Conservation (phyloP, 164 flowering plant genomes). For the Nymphaea thermarum region DNA sequence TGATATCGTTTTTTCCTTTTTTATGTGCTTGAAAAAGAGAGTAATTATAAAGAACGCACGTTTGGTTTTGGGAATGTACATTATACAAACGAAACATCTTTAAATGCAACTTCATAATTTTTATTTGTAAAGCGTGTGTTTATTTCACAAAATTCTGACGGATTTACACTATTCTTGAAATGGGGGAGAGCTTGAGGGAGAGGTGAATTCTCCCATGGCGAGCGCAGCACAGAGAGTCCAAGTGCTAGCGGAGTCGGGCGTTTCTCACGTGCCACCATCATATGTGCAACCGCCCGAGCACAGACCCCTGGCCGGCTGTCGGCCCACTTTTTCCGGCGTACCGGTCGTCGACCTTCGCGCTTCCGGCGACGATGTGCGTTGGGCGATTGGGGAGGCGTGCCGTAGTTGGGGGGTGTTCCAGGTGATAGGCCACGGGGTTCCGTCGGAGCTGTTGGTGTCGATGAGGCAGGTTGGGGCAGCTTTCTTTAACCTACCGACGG, state of each 20-base stretch:
- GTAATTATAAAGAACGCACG: too few species aligned
- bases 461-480: constrained; percentile 31
- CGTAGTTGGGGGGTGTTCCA: constrained; percentile 86
- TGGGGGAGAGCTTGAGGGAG: too few species aligned
- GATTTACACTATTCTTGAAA: too few species aligned
- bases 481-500: constrained; percentile 39
- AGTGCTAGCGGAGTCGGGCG: constrained; percentile 21
- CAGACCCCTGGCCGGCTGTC: constrained; percentile 20
- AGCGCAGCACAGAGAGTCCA: constrained; percentile 29
- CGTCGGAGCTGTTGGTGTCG: constrained; percentile 22
- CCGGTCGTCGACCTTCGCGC: constrained; percentile 45
- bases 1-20: too few species aligned
- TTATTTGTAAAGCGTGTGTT: too few species aligned
- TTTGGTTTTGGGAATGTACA: too few species aligned
- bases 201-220: constrained; percentile 2
- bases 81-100: too few species aligned
- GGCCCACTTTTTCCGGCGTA: constrained; percentile 8
- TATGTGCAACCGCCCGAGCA: constrained; percentile 52
- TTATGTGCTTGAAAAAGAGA: too few species aligned
- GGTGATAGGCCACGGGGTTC: constrained; percentile 59
- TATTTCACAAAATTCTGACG: too few species aligned
- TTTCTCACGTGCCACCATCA: constrained; percentile 38
- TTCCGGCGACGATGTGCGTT: constrained; percentile 15
- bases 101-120: too few species aligned
- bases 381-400: constrained; percentile 34